Conservation (phyloP, 306 rosid genomes). For the Cucurbita ficifolia region DNA sequence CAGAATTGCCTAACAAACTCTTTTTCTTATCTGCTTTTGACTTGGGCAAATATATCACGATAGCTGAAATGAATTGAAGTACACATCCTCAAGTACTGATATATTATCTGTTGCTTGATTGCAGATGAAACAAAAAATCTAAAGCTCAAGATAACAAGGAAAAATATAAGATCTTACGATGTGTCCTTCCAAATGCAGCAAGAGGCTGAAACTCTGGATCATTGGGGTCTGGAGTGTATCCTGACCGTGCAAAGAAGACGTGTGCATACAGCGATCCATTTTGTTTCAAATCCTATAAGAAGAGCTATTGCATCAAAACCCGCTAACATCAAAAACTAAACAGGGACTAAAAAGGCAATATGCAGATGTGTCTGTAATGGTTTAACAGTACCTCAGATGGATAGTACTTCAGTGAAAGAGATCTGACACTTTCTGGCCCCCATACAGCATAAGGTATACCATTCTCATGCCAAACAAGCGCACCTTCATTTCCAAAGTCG, state of each 20-base stretch:
- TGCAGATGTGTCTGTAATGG: too few species aligned
- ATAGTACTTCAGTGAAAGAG: conserved; percentile 41
- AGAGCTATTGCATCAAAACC: conserved; percentile 2
- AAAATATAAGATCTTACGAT: conserved; percentile 27
- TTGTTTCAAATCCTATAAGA: conserved; percentile 50
- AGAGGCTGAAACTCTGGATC: conserved; percentile 81
- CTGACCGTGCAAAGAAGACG: conserved; percentile 81
- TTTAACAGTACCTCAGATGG: conserved; percentile 56
- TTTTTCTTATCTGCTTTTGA: conserved; percentile 49
- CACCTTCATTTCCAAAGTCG: conserved; percentile 56
- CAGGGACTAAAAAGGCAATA: not conserved
- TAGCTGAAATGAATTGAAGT: conserved; percentile 42
- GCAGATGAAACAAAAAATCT: not conserved
- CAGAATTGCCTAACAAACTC: conserved; percentile 53
- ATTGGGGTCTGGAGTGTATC: conserved; percentile 71
- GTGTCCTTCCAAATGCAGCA: conserved; percentile 59
- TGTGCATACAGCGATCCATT: conserved; percentile 79
- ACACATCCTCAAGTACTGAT: conserved; percentile 8
- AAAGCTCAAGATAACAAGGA: not conserved
- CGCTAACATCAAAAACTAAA: not conserved
- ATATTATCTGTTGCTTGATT: not conserved
- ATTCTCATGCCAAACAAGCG: conserved; percentile 87
- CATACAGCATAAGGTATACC: conserved; percentile 71
- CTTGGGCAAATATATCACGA: conserved; percentile 66
- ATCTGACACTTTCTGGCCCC: conserved; percentile 54